phyloP scores from a whole-genome alignment of 116 monocot species.

The Posidonia oceanica region DNA sequence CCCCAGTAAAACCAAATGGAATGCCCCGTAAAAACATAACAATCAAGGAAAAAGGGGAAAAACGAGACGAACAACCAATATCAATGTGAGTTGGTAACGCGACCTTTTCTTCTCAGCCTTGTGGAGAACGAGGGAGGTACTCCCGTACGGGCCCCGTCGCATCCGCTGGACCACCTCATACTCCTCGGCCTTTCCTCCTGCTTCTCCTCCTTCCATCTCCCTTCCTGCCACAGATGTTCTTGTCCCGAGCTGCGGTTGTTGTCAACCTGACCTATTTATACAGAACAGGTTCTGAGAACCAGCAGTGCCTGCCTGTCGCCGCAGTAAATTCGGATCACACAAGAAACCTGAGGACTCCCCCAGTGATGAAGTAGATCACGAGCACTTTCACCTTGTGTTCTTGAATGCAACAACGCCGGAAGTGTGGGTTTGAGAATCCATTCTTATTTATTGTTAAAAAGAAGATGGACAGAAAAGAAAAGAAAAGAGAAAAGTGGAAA shows the following conservation, averaged over 20 bases:
- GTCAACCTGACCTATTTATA: neutral
- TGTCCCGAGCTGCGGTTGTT: neutral
- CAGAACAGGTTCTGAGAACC: neutral
- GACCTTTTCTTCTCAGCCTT: constrained; percentile 16
- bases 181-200: neutral
- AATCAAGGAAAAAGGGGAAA: neutral
- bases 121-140: constrained; percentile 12
- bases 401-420: no score
- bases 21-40: neutral
- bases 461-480: neutral
- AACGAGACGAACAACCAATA: neutral
- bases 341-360: no score
- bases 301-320: neutral
- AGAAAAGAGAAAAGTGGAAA: neutral
- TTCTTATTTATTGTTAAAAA: neutral
- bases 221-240: neutral
- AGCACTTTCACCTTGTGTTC: no score
- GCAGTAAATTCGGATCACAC: no score
- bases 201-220: neutral
- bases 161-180: constrained; percentile 18
- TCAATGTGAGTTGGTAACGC: neutral
- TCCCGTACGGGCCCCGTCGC: constrained; percentile 7
- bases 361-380: no score
- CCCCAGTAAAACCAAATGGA: no score
- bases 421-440: neutral